Base-by-base conservation (phyloP, 192 early-diverging fungal genomes). In the Coemansia javaensis region DNA sequence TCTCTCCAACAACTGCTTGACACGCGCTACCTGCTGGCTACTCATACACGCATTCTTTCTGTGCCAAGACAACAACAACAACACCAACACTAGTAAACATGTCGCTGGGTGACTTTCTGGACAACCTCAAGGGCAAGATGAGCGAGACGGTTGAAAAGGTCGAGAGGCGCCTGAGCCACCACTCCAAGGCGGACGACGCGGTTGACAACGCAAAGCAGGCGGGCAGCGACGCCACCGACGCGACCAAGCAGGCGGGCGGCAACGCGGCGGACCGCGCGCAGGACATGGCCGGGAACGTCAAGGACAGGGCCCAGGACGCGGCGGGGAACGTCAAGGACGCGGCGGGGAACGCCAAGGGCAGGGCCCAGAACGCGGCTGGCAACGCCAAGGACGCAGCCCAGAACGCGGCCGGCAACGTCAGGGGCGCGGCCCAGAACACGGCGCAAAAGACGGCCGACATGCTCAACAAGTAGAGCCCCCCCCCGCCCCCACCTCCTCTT, bases 101-200 rank as follows among this genome's bases (percentile, higher is more conserved):
- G 32, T 43, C 41, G 47, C 36, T 42, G 43, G 36, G 33, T 17
- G 55, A 44, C 36, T 48, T 72, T 23, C 25, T 72, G 15, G 68
- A 64, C 17, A 47, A 44, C 33, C 15, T 72, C 56, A 72, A 72
- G 52, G 52, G 56, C 37, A 72, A 72, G 68, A 47, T 64, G 35
- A 51, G 63, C 46, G 41, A 46, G 30, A 56, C 55, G 15, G 25
- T 71, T 20, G 50, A 72, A 32, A 63, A 60, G 43, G 68, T 41
- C 33, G 54, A 37, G 47, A 54, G 67, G 41, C 60, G 60, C 27
- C 42, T 59, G 41, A 71, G 67, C 51, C 60, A 63, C 47, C 51
- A 59, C 11, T 25, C 32, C 13, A 36, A 17, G n/a, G n/a, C n/a
- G n/a, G n/a, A n/a, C n/a, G n/a, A n/a, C n/a, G n/a, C n/a, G n/a